Conservation (phyloP, 2,329 filamentous ascomycete genomes). For the Chaetothyriales sp. region DNA sequence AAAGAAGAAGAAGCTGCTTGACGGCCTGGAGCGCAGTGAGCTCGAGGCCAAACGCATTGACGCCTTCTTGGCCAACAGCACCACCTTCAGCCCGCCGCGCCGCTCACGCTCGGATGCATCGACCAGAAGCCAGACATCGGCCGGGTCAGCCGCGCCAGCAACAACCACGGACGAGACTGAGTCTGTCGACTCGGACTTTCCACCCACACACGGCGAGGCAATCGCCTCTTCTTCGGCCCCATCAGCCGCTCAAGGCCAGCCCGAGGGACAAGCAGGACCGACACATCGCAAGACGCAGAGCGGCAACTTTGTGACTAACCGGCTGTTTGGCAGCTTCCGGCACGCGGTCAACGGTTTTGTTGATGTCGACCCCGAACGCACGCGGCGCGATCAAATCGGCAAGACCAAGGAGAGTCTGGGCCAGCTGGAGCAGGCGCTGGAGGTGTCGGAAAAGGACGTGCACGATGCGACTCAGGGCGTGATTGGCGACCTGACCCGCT, state of each 20-base stretch:
- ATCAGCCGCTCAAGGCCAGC: constrained; percentile 60
- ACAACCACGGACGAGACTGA: constrained; percentile 59
- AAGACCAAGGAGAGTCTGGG: constrained; percentile 82
- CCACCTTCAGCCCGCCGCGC: constrained; percentile 49
- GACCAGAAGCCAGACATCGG: constrained; percentile 20
- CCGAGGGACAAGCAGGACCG: constrained; percentile 24
- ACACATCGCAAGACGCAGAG: constrained; percentile 66
- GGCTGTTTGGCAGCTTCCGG: constrained; percentile 86
- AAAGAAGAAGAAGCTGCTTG: constrained; percentile 69
- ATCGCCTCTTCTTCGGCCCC: constrained; percentile 36
- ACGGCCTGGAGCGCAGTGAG: constrained; percentile 86
- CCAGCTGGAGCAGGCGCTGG: constrained; percentile 73
- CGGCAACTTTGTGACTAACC: constrained; percentile 78
- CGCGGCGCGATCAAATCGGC: constrained; percentile 79
- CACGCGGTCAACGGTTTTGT: constrained; percentile 94
- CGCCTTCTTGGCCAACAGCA: constrained; percentile 63
- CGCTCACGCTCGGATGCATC: constrained; percentile 46
- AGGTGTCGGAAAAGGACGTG: constrained; percentile 79
- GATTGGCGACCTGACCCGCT: constrained; percentile 75
- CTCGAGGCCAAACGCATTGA: constrained; percentile 85
- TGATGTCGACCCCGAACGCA: constrained; percentile 88
- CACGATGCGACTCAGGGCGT: constrained; percentile 83
- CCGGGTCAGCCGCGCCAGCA: constrained; percentile 18
- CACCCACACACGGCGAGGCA: constrained; percentile 66
- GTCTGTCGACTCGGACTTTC: constrained; percentile 92